A percentile compares a stretch with the other conserved stretches of the same genome.
These are phyloP conservation scores for Podila epicladia DNA, from an alignment of 192 early-diverging fungal species.

Conservation along the genomic window DNA sequence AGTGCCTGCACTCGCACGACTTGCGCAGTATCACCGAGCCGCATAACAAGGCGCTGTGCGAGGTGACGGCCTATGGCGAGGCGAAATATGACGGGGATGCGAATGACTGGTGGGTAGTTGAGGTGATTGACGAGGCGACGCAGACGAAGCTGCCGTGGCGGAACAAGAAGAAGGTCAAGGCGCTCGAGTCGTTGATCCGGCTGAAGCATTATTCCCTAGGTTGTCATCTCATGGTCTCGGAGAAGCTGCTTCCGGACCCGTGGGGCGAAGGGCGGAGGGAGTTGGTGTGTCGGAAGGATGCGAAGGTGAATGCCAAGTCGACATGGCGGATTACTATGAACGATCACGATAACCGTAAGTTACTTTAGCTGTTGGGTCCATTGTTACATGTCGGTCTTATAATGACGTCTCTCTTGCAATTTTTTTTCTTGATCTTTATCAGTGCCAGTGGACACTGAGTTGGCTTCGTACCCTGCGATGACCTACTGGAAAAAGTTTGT, in stretches of 20 bases:
- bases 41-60: not conserved
- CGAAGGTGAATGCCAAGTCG: not conserved
- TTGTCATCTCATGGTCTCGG: conserved; percentile 74
- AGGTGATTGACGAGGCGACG: conserved; percentile 51
- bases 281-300: conserved; percentile 12
- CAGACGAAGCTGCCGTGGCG: not conserved
- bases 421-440: conserved; percentile 3
- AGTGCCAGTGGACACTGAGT: conserved; percentile 63
- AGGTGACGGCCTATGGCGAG: conserved; percentile 65
- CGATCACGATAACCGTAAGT: conserved; percentile 30
- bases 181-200: conserved; percentile 68
- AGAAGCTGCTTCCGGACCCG: conserved; percentile 58
- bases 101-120: conserved; percentile 90
- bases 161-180: conserved; percentile 45
- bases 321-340: conserved; percentile 37
- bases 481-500: conserved; percentile 83
- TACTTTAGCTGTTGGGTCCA: not conserved
- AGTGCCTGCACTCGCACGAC: conserved; percentile 74
- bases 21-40: conserved; percentile 15
- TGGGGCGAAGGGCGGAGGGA: conserved; percentile 69
- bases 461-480: conserved; percentile 62
- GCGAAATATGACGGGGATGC: conserved; percentile 76
- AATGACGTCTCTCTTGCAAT: not conserved
- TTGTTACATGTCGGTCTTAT: not conserved
- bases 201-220: conserved; percentile 71